Evolutionary conservation across 345 rosid genomes (phyloP), one percentile per base, ranked within the genome.

Genomic region (Nephelium lappaceum): DNA sequence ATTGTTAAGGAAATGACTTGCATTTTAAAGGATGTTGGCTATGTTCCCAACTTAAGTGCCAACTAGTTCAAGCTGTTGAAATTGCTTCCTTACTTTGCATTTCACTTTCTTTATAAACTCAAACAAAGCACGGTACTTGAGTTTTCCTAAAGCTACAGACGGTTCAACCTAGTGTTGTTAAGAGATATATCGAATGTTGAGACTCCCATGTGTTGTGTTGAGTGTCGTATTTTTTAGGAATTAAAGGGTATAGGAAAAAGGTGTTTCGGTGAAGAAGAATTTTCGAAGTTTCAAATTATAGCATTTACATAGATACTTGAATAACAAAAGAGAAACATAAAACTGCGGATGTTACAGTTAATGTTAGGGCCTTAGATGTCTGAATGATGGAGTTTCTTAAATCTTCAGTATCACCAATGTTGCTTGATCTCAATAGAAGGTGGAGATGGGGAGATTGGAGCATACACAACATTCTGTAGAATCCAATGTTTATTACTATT

Each of bases 21-120:
- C 69, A 66, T 84, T 65, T 79, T 89, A 69, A 88, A 81, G 87
- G 91, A 92, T 83, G 80, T 73, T 9, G 87, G 82, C 71, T 84
- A 57, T 81, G 71, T 78, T 82, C 81, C 84, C 60, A 84, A 87
- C 71, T 24, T 82, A 24, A 73, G 60, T 75, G 73, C 77, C 38
- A 60, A 45, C 58, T 91, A 81, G 78, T 67, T 69, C 69, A 24
- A 49, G 71, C n/a, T 51, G 39, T 49, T 47, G 53, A 63, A 25
- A 41, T 66, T 18, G 14, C 23, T 39, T 23, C 67, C 14, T 15
- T 21, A 55, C 36, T 45, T 1, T 21, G 18, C 57, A 27, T 11
- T 8, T 38, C 58, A 25, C 65, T 65, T 66, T 69, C 51, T 41
- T 42, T 47, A 27, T 49, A 16, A 36, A 5, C 42, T 39, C 21